Percentiles rank a stretch among this genome's conserved stretches.
Conservation (phyloP, 805 yeast genomes). For the Yamadazyma philogaea region DNA sequence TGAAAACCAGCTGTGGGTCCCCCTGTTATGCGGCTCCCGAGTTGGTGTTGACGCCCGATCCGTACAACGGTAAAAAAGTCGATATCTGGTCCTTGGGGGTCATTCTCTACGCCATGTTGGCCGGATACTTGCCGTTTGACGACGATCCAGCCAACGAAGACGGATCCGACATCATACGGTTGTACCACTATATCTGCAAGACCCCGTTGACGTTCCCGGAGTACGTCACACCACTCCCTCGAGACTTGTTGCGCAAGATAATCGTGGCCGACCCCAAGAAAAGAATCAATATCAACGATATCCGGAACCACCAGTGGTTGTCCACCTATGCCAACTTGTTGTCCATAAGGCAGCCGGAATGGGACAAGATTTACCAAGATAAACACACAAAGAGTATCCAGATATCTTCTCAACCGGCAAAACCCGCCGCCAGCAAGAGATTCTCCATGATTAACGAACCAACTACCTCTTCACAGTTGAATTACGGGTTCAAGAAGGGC, state of each 20-base stretch:
- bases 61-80: constrained; percentile 89
- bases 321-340: constrained; percentile 79
- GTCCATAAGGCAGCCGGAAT: constrained; percentile 81
- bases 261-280: constrained; percentile 80
- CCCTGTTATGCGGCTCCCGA: constrained; percentile 99
- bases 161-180: constrained; percentile 86
- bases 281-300: constrained; percentile 65
- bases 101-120: constrained; percentile 91
- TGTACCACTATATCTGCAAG: constrained; percentile 86
- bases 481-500: constrained; percentile 24
- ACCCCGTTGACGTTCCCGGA: constrained; percentile 95
- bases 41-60: constrained; percentile 78
- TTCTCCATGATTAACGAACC: constrained; percentile 44
- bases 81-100: constrained; percentile 98
- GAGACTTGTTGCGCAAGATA: constrained; percentile 83
- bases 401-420: constrained; percentile 6
- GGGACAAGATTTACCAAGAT: constrained; percentile 63
- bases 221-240: constrained; percentile 82
- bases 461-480: constrained; percentile 28
- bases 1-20: constrained; percentile 95
- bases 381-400: constrained; percentile 16
- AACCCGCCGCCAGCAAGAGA: constrained; percentile 33
- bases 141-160: constrained; percentile 97
- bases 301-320: constrained; percentile 85
- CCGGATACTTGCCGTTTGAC: constrained; percentile 96